phyloP scores from a whole-genome alignment of 2,329 filamentous ascomycete species.

The Cladosporium sp. region DNA sequence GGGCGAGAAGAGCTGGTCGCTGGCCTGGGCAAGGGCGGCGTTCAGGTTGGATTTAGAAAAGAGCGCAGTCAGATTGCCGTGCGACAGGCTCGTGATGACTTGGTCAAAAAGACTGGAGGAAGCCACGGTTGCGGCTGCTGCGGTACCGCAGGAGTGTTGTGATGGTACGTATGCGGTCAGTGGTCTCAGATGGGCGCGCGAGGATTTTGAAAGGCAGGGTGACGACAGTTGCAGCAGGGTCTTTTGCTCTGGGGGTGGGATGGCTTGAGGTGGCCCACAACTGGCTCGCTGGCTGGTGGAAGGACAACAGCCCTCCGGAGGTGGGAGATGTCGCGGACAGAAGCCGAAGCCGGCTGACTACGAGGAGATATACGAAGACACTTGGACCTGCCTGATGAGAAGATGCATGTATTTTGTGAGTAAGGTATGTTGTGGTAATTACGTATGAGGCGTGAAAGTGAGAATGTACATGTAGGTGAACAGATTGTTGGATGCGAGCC shows the following conservation, averaged over 20 bases:
- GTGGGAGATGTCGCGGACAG: neutral
- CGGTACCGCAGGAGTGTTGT: conserved; percentile 9
- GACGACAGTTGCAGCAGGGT: conserved; percentile 5
- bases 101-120: conserved; percentile 21
- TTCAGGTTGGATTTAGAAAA: conserved; percentile 16
- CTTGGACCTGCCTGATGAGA: too few species aligned
- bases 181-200: neutral
- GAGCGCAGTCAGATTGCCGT: conserved; percentile 15
- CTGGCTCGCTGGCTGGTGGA: neutral
- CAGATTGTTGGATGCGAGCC: too few species aligned
- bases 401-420: too few species aligned
- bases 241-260: neutral
- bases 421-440: too few species aligned
- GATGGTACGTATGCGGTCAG: conserved; percentile 9
- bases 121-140: conserved; percentile 24
- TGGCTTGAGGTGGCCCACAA: neutral
- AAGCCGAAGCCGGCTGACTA: too few species aligned
- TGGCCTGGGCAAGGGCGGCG: conserved; percentile 17
- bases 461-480: too few species aligned
- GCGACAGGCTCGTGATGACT: conserved; percentile 16
- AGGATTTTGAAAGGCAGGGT: conserved; percentile 5
- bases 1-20: conserved; percentile 13
- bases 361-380: too few species aligned
- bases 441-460: too few species aligned
- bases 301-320: neutral